Evolutionary conservation across 192 early-diverging fungal genomes (phyloP).

Genomic region (Oehlia diaphana): DNA sequence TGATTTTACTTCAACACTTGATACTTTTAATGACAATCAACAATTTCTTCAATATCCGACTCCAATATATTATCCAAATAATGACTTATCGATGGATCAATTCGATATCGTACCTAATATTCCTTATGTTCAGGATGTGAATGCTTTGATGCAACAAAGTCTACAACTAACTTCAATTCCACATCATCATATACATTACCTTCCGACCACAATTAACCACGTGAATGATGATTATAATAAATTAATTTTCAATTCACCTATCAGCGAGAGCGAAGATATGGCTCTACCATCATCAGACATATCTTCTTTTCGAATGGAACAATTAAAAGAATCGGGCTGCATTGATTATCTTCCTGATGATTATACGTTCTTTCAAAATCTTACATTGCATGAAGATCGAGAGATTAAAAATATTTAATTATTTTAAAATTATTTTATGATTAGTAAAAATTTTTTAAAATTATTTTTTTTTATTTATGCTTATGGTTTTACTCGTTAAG

Average conservation of each 20-base stretch:
- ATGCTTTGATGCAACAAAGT: background rate
- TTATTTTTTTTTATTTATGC: no score
- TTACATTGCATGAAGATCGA: no score
- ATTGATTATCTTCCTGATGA: background rate
- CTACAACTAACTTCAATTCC: background rate
- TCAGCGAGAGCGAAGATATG: background rate
- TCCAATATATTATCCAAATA: background rate
- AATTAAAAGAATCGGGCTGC: background rate
- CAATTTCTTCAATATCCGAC: background rate
- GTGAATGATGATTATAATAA: no score
- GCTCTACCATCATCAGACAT: no score
- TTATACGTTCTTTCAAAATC: background rate
- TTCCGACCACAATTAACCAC: background rate
- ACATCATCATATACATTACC: background rate
- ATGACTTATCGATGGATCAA: background rate
- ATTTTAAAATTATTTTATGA: no score
- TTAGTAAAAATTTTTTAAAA: no score
- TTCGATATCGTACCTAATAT: background rate
- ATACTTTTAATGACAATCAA: background rate
- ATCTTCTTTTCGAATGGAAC: background rate
- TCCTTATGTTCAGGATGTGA: background rate
- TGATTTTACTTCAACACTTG: background rate
- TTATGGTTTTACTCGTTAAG: no score
- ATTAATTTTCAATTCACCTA: no score
- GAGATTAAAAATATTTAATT: no score